Base-by-base conservation (phyloP, 2,329 filamentous ascomycete species). In the Venturia nashicola region DNA sequence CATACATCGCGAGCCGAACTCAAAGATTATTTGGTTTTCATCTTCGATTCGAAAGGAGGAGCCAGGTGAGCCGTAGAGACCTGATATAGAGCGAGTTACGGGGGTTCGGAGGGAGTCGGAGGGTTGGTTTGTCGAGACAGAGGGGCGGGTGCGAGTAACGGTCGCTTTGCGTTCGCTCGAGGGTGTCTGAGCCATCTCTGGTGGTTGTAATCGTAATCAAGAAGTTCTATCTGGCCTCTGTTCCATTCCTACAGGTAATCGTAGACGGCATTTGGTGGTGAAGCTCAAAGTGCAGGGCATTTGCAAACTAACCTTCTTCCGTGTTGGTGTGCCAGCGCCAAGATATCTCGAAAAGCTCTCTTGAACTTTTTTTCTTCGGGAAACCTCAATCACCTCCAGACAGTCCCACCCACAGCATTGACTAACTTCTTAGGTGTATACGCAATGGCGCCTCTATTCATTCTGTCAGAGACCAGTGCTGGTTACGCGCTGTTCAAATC, bases 401-500 rank as follows among this genome's bases (percentile, higher is more conserved):
- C 46, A 23, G 46, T 8, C 46, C 20, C 27, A 39, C 46, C 63
- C 34, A 20, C 44, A 23, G 20, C 62, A 64, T 51, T 32, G 36
- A 40, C 48, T 39, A 27, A 43, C 5, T 4, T 32, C 32, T 3
- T 11, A 57, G 32, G 27, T 67, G 68, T 57, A 70, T 70, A 67
- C 77, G 85, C 69, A 69, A 94, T 94, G 63, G 59, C 63, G 89
- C 88, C 89, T 79, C 86, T 94, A 76, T 95, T 96, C 79, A 89
- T 97, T 79, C 86, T 97, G 71, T 88, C 88, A 73, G 92, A 97
- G 80, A 97, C 92, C 76, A 90, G 90, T 78, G 92, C 92, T 71
- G 96, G 94, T 76, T 97, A 97, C 81, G 94, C 92, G 77, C 86
- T 99, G 76, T 91, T 99, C 82, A 97, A 99, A 83, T 89, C 93